Percentiles rank a stretch among this genome's conserved stretches.
Conservation (phyloP, 2,329 filamentous ascomycete genomes). For the Aspergillus fischeri region DNA sequence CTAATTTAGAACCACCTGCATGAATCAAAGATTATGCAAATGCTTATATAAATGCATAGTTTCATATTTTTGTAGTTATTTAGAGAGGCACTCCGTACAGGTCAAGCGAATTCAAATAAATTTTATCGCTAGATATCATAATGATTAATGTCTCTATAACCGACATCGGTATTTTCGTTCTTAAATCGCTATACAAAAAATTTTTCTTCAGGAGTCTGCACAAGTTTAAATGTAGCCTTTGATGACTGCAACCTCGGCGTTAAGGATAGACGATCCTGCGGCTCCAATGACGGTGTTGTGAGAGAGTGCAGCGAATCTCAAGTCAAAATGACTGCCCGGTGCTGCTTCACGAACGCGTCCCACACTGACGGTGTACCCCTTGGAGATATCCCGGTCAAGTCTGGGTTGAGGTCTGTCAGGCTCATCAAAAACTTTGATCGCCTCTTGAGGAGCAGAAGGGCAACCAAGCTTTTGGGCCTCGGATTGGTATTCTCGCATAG, state of each 20-base stretch:
- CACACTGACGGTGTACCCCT: conserved; percentile 87
- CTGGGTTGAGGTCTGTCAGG: conserved; percentile 86
- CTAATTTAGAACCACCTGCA: conserved; percentile 10
- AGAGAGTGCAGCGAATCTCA: conserved; percentile 90
- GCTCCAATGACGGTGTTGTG: conserved; percentile 93
- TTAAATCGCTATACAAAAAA: conserved; percentile 11
- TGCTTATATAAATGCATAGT: conserved; percentile 2
- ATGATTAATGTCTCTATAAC: background rate
- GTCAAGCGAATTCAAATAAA: background rate
- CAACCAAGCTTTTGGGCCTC: conserved; percentile 82
- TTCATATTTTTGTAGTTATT: background rate
- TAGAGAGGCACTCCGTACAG: too few species aligned
- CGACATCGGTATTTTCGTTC: conserved; percentile 13
- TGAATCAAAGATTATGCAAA: background rate
- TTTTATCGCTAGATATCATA: background rate
- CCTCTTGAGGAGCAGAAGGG: conserved; percentile 74
- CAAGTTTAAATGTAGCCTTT: conserved; percentile 69
- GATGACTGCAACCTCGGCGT: conserved; percentile 85
- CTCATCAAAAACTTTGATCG: conserved; percentile 88
- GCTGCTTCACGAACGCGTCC: conserved; percentile 82
- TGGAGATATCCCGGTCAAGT: conserved; percentile 77
- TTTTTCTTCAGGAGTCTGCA: conserved; percentile 3
- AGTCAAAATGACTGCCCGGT: conserved; percentile 76
- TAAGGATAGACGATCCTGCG: conserved; percentile 91
- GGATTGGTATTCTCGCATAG: conserved; percentile 73